These are phyloP conservation scores for Metarhizium album DNA, from an alignment of 2,329 filamentous ascomycete genomes.

Conservation along the genomic window DNA sequence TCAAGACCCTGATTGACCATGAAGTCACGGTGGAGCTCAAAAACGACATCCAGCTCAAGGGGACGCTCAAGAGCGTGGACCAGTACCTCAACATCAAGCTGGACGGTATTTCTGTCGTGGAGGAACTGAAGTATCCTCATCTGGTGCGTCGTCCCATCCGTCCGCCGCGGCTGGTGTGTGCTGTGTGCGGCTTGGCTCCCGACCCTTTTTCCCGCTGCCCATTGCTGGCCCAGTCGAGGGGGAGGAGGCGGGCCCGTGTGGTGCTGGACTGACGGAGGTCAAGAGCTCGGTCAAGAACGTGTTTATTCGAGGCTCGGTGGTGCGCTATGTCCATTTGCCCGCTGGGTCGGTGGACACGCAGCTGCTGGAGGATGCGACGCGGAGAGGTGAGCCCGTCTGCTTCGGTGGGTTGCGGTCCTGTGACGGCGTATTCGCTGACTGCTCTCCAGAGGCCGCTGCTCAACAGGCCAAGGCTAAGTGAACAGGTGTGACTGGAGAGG, in stretches of 20 bases:
- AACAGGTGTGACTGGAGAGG: slow-evolving; percentile 5
- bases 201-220: too few species aligned
- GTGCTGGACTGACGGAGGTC: background rate
- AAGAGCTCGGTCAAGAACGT: slow-evolving; percentile 84
- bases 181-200: background rate
- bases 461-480: slow-evolving; percentile 47
- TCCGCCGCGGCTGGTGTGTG: background rate
- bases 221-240: too few species aligned
- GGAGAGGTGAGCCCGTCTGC: slow-evolving; percentile 51
- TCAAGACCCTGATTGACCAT: slow-evolving; percentile 96
- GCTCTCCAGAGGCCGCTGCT: slow-evolving; percentile 40
- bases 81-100: slow-evolving; percentile 99
- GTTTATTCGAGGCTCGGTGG: slow-evolving; percentile 88
- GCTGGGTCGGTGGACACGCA: slow-evolving; percentile 74
- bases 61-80: slow-evolving; percentile 92
- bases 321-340: slow-evolving; percentile 84
- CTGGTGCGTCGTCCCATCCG: slow-evolving; percentile 42
- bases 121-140: slow-evolving; percentile 92
- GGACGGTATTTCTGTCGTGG: slow-evolving; percentile 85
- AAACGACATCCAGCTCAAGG: slow-evolving; percentile 96
- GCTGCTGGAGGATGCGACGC: slow-evolving; percentile 80
- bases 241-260: too few species aligned
- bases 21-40: slow-evolving; percentile 98
- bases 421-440: background rate
- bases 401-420: background rate